A percentile compares a stretch with the other conserved stretches of the same genome.
Conservation (phyloP, 75 land plant species). For the Pinus albicaulis region DNA sequence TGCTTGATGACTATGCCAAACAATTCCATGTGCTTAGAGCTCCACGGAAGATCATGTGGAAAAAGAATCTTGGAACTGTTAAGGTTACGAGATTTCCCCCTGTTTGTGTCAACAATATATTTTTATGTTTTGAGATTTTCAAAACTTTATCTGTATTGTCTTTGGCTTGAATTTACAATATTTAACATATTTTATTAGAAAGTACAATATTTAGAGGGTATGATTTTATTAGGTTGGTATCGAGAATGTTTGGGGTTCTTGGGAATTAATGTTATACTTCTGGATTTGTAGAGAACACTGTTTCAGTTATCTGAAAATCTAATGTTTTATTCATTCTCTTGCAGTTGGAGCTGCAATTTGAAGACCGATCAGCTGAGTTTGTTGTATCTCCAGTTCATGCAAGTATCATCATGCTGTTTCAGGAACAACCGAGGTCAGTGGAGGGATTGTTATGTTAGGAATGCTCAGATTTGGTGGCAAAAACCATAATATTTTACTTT, state of each 20-base stretch:
- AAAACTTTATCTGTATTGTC: background rate
- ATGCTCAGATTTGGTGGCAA: background rate
- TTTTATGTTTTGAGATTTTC: background rate
- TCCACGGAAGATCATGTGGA: constrained; percentile 94
- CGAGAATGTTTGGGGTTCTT: background rate
- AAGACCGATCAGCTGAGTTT: constrained; percentile 73
- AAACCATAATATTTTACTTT: background rate
- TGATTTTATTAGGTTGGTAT: background rate
- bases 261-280: background rate
- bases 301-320: background rate
- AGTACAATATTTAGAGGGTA: background rate
- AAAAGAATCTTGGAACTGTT: constrained; percentile 92
- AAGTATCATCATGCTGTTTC: constrained; percentile 89
- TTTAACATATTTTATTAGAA: background rate
- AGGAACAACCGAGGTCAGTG: constrained; percentile 66
- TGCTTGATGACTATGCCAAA: constrained; percentile 86
- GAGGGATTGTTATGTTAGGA: background rate
- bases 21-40: constrained; percentile 87
- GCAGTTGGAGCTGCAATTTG: constrained; percentile 93
- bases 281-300: background rate
- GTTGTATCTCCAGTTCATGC: constrained; percentile 89
- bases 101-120: background rate
- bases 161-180: background rate
- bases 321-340: background rate
- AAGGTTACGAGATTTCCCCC: constrained; percentile 47